Conservation (phyloP, 441 rosid genomes). For the Erodium chrysanthum region DNA sequence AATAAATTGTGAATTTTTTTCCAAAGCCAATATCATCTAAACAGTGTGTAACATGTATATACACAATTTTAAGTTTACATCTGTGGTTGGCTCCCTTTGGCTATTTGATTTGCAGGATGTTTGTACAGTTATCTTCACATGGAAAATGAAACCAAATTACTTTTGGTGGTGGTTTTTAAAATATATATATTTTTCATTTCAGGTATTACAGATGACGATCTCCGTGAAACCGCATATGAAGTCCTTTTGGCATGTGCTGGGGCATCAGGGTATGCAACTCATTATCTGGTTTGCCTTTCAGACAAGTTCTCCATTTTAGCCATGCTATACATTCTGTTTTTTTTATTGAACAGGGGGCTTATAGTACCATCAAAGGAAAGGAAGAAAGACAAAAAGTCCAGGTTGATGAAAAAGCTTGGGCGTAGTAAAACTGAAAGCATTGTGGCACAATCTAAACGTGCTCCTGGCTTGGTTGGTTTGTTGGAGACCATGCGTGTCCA, state of each 20-base stretch:
- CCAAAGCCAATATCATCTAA: neutral
- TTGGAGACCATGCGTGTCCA: constrained; percentile 88
- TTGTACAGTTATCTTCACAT: neutral
- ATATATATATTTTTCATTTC: constrained; percentile 20
- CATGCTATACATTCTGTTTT: neutral
- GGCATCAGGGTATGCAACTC: constrained; percentile 66
- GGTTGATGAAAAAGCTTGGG: constrained; percentile 86
- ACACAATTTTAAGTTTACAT: neutral
- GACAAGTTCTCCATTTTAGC: constrained; percentile 11
- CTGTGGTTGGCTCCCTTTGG: constrained; percentile 5
- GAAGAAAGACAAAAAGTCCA: constrained; percentile 80
- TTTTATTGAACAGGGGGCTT: constrained; percentile 50
- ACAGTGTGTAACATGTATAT: neutral
- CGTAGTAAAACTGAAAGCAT: constrained; percentile 65
- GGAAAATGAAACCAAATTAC: neutral
- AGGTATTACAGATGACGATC: constrained; percentile 91
- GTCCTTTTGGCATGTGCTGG: constrained; percentile 95
- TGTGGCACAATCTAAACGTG: constrained; percentile 46
- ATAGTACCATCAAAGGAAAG: constrained; percentile 84
- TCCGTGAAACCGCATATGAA: constrained; percentile 91
- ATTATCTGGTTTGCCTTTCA: constrained; percentile 10
- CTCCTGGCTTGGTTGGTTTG: constrained; percentile 70
- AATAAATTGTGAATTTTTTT: neutral
- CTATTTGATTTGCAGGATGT: neutral
- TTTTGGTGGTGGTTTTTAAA: constrained; percentile 2